A percentile compares a stretch with the other conserved stretches of the same genome.
These are phyloP conservation scores for Fusarium nanum DNA, from an alignment of 2,329 filamentous ascomycete genomes.

Conservation along the genomic window DNA sequence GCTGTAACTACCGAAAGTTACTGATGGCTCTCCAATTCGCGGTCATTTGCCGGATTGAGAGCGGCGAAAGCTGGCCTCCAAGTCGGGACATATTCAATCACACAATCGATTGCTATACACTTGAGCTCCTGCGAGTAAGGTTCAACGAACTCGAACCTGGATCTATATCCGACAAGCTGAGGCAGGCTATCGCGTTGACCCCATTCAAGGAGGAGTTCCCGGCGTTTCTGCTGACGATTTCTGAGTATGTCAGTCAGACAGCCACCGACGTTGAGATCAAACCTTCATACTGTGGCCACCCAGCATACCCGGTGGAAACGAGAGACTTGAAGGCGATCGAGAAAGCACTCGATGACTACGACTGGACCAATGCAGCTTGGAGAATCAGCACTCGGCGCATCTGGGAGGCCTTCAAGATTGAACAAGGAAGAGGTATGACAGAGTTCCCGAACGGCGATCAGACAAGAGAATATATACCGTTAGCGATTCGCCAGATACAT, in stretches of 20 bases:
- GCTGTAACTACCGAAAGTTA: neutral
- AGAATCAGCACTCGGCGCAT: neutral
- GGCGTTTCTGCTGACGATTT: neutral
- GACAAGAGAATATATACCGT: no score
- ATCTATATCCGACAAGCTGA: neutral
- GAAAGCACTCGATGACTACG: neutral
- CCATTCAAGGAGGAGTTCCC: neutral
- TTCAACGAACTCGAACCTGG: neutral
- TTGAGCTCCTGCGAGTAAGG: no score
- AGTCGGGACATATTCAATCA: neutral
- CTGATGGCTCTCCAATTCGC: neutral
- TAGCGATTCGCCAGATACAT: no score
- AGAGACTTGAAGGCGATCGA: neutral
- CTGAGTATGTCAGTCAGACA: neutral
- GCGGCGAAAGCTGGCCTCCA: neutral
- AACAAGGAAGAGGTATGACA: no score
- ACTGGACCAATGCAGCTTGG: neutral
- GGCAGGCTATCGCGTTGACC: neutral
- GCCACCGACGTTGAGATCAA: accelerated
- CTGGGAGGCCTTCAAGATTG: neutral
- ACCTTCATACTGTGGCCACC: neutral
- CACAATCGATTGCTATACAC: no score
- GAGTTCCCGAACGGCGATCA: neutral
- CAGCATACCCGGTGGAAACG: neutral
- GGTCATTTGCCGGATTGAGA: neutral